Base-by-base conservation (phyloP, 116 monocot species). In the Iris pallida region DNA sequence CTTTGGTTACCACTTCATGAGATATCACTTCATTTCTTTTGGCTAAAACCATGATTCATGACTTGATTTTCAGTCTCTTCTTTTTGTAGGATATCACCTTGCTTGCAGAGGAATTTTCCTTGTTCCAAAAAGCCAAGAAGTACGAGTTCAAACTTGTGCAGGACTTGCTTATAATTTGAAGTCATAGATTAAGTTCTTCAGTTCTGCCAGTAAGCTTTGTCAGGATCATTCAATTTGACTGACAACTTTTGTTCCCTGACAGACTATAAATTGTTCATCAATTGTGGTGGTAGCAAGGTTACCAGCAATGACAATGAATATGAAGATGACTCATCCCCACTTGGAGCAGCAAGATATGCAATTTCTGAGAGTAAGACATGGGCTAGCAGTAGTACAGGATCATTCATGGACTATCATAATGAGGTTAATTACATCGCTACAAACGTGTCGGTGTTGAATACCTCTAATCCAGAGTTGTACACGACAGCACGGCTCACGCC, bases 221-320 rank as follows among this genome's bases (percentile, higher is more conserved):
- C 4, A 63, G 17, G 9, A 17, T 47, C 17, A 16, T 63, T 47
- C 63, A 8, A 47, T 63, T 30, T 30, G 46, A 47, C 47, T 63
- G 47, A 67, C 4, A 53, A 20, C 51, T 13, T 65, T 54, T 14
- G 14, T 16, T 1, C 42, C 15, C 3, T 42, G 2, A 54, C 84
- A 95, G 95, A 91, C 59, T 78, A 76, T 59, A 69, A 86, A 3
- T 18, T 96, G 20, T 92, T 69, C 70, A 96, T 96, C 69, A 96
- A 96, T 55, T 96, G 92, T 71, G 96, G 96, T 65, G 96, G 96
- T 16, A 48, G 8, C 6, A 75, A 41, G 0, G 83, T 87, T 40
- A 83, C 49, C 0, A 18, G 81, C 41, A 79, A 68, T 30, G 74
- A 66, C 0, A 73, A 64, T 72, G 64, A 55, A 5, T 96, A 89